Evolutionary conservation across 208 protist genomes (phyloP).

Genomic region (Leishmania tropica): DNA sequence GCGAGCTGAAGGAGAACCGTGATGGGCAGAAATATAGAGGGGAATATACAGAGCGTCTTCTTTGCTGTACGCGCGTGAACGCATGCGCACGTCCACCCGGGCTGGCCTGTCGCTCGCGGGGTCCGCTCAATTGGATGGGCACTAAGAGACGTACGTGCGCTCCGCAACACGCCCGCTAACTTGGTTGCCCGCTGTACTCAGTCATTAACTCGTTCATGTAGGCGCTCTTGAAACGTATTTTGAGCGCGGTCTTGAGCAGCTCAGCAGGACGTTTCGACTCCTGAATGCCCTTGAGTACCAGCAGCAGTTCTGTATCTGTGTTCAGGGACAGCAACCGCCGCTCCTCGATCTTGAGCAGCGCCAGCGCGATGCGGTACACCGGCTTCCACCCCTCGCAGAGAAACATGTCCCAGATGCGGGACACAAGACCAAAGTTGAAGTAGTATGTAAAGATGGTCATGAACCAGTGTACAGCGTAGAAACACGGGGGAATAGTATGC

Average conservation of each 20-base stretch:
- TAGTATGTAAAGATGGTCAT: slow-evolving; percentile 88
- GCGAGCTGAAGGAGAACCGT: neutral
- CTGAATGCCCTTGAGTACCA: slow-evolving; percentile 64
- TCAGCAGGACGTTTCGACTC: slow-evolving; percentile 58
- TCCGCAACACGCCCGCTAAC: neutral
- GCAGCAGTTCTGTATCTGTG: slow-evolving; percentile 60
- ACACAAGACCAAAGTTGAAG: slow-evolving; percentile 79
- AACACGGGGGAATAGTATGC: slow-evolving; percentile 43
- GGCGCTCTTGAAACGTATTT: slow-evolving; percentile 72
- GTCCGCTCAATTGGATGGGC: neutral
- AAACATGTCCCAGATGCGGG: slow-evolving; percentile 93
- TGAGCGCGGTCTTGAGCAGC: slow-evolving; percentile 57
- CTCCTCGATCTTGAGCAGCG: slow-evolving; percentile 72
- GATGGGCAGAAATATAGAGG: neutral
- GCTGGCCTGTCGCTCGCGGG: neutral
- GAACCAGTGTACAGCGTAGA: slow-evolving; percentile 89
- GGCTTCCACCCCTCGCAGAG: slow-evolving; percentile 93
- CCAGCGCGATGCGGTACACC: slow-evolving; percentile 83
- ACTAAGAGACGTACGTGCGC: neutral
- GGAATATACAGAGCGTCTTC: neutral
- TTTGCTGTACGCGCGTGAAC: neutral
- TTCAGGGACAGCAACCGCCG: slow-evolving; percentile 37
- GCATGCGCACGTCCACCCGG: neutral
- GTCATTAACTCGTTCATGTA: slow-evolving; percentile 33
- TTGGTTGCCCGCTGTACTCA: slow-evolving; percentile 22